Evolutionary conservation across 2,329 filamentous ascomycete species (phyloP), one percentile per base, ranked within the genome.

Genomic region (Claviceps africana): DNA sequence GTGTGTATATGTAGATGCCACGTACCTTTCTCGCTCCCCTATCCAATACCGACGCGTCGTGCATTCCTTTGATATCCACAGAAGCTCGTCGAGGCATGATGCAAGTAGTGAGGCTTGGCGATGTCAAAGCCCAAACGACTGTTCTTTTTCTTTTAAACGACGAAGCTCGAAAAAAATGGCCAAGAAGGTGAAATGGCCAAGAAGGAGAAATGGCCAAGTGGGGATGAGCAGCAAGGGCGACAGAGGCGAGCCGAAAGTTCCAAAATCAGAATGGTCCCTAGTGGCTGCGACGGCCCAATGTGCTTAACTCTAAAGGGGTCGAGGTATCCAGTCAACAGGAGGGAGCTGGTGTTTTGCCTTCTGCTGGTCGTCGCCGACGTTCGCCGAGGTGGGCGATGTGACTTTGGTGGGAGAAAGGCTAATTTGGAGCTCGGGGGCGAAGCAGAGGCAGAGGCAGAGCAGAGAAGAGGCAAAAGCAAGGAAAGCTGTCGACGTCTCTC

Each of bases 11-110:
- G 5, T 25, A 25, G 3, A 25, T 37, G 35, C 35, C n/a, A 21
- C 44, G 28, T 52, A 52, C 50, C 50, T 48, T 52, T n/a, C 25
- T 35, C 9, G 50, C 43, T 7, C 17, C 44, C 44, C 47, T 51
- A 2, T 47, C 50, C 35, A 45, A 19, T 6, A 3, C 21, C 30
- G 30, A 31, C 31, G 50, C 33, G 2, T 51, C 44, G 10, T 42
- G 15, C 33, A 47, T 43, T 2, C 35, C 43, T 21, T 39, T 47
- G 11, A 25, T 43, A 28, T 48, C 45, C 28, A 48, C 35, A 19
- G 37, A 52, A 5, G 43, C 7, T 22, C 31, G 48, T 13, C 50
- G 47, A 9, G 50, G 45, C 50, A 52, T 52, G 44, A 37, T 39
- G 43, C 7, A 15, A 10, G 8, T 19, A 10, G 17, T n/a, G n/a